Percentiles rank a stretch among this genome's conserved stretches.
phyloP scores from a whole-genome alignment of 2,329 filamentous ascomycete genomes.

The Herpomyces periplanetae region DNA sequence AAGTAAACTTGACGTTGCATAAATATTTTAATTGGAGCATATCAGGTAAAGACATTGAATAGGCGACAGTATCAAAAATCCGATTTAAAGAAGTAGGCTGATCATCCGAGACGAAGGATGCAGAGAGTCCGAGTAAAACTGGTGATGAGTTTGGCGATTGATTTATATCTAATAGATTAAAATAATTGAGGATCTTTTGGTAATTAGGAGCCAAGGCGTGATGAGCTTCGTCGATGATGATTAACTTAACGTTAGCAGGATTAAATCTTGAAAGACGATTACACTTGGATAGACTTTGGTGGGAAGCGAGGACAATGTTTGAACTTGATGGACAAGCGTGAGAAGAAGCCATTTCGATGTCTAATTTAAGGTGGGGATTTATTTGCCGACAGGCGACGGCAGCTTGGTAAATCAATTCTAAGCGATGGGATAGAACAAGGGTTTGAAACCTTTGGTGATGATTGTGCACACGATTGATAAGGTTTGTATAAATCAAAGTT shows the following conservation, averaged over 20 bases:
- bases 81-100: too few species aligned
- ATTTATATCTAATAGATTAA: conserved; percentile 19
- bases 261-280: conserved; percentile 48
- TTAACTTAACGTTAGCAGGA: conserved; percentile 36
- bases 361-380: conserved; percentile 41
- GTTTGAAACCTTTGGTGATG: conserved; percentile 23
- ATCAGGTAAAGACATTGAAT: too few species aligned
- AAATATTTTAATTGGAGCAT: too few species aligned
- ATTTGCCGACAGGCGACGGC: conserved; percentile 38
- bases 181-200: conserved; percentile 31
- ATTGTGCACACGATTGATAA: conserved; percentile 34
- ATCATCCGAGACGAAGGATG: conserved; percentile 19
- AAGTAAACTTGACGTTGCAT: too few species aligned
- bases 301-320: conserved; percentile 72
- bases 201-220: conserved; percentile 68
- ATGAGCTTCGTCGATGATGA: conserved; percentile 83
- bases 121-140: conserved; percentile 55
- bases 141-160: conserved; percentile 8
- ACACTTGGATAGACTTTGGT: conserved; percentile 41
- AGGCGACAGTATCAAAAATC: too few species aligned
- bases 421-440: conserved; percentile 59
- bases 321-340: conserved; percentile 38
- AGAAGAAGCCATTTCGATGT: conserved; percentile 56
- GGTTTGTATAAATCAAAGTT: conserved; percentile 75
- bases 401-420: conserved; percentile 77